Conservation (phyloP, 495 filamentous ascomycete species). For the Neurospora hispaniola region DNA sequence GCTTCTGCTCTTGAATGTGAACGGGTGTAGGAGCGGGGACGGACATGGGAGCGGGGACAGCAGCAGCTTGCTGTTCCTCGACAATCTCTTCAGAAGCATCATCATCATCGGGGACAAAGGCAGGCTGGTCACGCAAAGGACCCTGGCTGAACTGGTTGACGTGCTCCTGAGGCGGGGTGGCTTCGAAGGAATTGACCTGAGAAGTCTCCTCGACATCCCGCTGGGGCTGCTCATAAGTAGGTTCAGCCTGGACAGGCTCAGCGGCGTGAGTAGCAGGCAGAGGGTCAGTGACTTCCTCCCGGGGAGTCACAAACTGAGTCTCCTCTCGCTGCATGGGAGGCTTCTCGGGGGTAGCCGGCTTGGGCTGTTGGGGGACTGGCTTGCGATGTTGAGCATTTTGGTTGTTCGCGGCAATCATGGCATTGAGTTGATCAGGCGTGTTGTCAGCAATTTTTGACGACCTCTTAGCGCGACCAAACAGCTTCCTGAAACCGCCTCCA, state of each 20-base stretch:
- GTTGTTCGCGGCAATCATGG: slow-evolving; percentile 16
- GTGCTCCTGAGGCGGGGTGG: slow-evolving; percentile 52
- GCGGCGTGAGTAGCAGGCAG: slow-evolving; percentile 3
- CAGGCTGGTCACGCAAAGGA: slow-evolving; percentile 75
- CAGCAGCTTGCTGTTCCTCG: slow-evolving; percentile 21
- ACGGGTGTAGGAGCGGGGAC: slow-evolving; percentile 12
- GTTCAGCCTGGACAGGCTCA: slow-evolving; percentile 12
- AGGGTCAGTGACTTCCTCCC: slow-evolving; percentile 21
- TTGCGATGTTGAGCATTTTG: slow-evolving; percentile 14
- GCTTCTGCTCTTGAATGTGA: neutral
- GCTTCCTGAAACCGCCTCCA: slow-evolving; percentile 43
- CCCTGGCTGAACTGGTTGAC: slow-evolving; percentile 88
- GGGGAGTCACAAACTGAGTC: slow-evolving; percentile 14
- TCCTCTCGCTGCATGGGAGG: slow-evolving; percentile 15
- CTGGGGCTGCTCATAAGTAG: slow-evolving; percentile 40
- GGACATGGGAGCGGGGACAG: slow-evolving; percentile 34
- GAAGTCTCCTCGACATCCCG: slow-evolving; percentile 39
- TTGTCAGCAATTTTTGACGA: slow-evolving; percentile 40
- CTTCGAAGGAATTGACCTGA: slow-evolving; percentile 54
- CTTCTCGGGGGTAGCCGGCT: slow-evolving; percentile 19
- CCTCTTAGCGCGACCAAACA: slow-evolving; percentile 54
- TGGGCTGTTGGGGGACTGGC: slow-evolving; percentile 10
- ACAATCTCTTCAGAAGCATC: slow-evolving; percentile 31
- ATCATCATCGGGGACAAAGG: slow-evolving; percentile 59
- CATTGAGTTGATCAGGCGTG: slow-evolving; percentile 30